Base-by-base conservation (phyloP, 495 filamentous ascomycete genomes). In the Parathielavia appendiculata region DNA sequence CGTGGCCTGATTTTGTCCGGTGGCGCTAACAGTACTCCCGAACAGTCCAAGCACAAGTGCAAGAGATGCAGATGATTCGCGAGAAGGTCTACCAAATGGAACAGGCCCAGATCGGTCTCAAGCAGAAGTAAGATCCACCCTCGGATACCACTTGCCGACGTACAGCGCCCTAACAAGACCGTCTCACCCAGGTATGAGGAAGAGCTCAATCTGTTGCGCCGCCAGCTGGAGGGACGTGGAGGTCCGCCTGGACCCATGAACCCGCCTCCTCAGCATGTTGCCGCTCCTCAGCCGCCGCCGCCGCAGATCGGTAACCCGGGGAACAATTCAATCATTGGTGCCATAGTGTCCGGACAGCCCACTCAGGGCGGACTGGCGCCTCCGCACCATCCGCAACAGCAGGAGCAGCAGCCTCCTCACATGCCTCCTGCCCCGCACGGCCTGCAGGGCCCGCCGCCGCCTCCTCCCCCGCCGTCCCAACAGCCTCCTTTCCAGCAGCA, bases 291-390 rank as follows among this genome's bases (percentile, higher is more conserved):
- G 47, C 74, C 53, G 30, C 66, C 75, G 53, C 89, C 75, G 53
- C 89, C 88, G 32, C 80, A 87, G 30, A 86, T 98, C 70, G 91
- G 91, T n/a, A 88, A 59, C 32, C 56, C 93, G 69, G 91, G 93
- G 26, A 91, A 85, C 71, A 92, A 95, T 69, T 49, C 50, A 4
- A 79, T 97, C 40, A 97, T 98, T 68, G 88, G 91, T 61, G 90
- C 89, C 23, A 96, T 98, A 63, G 97, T 98, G 89, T 81, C 93
- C 59, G 92, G 92, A 56, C 87, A 86, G 72, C 87, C 86, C 67
- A 85, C 84, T 65, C 91, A 91, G 78, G 90, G 87, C n/a, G 85
- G 82, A 14, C 89, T 90, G 57, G 86, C 87, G 61, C 87, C 96
- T 67, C 91, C 90, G 54, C 93, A 92, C 66, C 90, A 89, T 66